A percentile compares a stretch with the other conserved stretches of the same genome.
These are phyloP conservation scores for Stephanodiscus triporus DNA, from an alignment of 108 stramenopile species.

Conservation along the genomic window DNA sequence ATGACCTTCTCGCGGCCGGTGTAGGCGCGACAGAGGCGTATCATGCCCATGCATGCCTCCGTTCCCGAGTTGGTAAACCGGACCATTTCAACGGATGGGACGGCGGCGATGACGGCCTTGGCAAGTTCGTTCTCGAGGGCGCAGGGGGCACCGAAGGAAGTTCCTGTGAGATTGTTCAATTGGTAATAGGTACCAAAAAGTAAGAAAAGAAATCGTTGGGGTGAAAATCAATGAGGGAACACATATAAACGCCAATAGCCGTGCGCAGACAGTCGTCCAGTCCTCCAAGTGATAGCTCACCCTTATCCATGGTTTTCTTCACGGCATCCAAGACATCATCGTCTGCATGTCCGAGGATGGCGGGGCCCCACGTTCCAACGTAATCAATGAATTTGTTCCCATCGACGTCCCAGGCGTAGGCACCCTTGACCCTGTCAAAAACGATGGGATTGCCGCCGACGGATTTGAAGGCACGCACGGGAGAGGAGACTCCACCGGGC, in stretches of 20 bases:
- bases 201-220: not conserved
- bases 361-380: constrained; percentile 98
- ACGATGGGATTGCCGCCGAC: constrained; percentile 98
- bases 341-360: constrained; percentile 97
- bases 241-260: not conserved
- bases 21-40: constrained; percentile 96
- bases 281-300: constrained; percentile 14
- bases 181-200: not conserved
- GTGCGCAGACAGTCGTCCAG: not conserved
- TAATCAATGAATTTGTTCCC: constrained; percentile 95
- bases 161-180: constrained; percentile 53
- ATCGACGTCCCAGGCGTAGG: constrained; percentile 99
- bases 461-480: constrained; percentile 98
- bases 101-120: constrained; percentile 96
- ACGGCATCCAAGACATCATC: constrained; percentile 95
- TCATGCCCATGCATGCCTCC: constrained; percentile 99
- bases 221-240: not conserved
- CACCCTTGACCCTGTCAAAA: constrained; percentile 96
- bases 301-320: constrained; percentile 93
- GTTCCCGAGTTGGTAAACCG: constrained; percentile 99
- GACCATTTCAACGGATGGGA: constrained; percentile 99
- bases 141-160: constrained; percentile 96
- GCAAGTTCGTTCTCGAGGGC: constrained; percentile 95
- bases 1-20: constrained; percentile 94
- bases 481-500: constrained; percentile 98